Evolutionary conservation across 2,329 filamentous ascomycete species (phyloP).

Genomic region (Penicillium sp.): DNA sequence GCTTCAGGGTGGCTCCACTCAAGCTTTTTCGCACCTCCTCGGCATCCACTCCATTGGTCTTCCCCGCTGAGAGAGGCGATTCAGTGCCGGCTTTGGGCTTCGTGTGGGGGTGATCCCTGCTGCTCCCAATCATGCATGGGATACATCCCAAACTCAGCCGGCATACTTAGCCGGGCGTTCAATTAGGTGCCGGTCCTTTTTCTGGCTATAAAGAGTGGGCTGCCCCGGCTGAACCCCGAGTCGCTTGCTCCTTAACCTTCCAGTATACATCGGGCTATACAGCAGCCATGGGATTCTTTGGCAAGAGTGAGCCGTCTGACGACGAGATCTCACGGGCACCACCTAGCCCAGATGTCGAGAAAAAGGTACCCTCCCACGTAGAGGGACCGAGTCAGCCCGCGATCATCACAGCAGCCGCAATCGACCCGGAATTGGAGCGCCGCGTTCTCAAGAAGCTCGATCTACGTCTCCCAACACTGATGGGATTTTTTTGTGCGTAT

Average conservation of each 20-base stretch:
- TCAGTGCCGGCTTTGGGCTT: neutral
- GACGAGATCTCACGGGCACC: conserved; percentile 24
- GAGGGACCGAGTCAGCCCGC: conserved; percentile 24
- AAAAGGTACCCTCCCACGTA: conserved; percentile 22
- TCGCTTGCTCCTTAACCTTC: neutral
- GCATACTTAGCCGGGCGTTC: neutral
- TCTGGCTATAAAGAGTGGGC: conserved; percentile 4
- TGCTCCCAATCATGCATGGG: conserved; percentile 1
- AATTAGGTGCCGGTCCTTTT: conserved; percentile 1
- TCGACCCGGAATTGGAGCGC: conserved; percentile 37
- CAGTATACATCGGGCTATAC: neutral
- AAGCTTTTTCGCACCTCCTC: conserved; percentile 14
- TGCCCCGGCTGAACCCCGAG: conserved; percentile 3
- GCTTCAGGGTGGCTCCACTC: conserved; percentile 13
- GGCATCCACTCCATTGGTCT: conserved; percentile 5
- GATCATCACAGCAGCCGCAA: conserved; percentile 10
- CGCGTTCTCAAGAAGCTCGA: conserved; percentile 40
- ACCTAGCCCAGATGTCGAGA: conserved; percentile 26
- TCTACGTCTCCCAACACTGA: conserved; percentile 32
- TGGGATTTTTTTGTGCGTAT: conserved; percentile 41
- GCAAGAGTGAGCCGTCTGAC: conserved; percentile 15
- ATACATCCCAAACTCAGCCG: neutral
- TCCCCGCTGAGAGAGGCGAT: neutral
- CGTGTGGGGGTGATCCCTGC: neutral
- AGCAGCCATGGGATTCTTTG: conserved; percentile 21